Conservation (phyloP, 352 stramenopile species). For the Phytophthora uliginosa region DNA sequence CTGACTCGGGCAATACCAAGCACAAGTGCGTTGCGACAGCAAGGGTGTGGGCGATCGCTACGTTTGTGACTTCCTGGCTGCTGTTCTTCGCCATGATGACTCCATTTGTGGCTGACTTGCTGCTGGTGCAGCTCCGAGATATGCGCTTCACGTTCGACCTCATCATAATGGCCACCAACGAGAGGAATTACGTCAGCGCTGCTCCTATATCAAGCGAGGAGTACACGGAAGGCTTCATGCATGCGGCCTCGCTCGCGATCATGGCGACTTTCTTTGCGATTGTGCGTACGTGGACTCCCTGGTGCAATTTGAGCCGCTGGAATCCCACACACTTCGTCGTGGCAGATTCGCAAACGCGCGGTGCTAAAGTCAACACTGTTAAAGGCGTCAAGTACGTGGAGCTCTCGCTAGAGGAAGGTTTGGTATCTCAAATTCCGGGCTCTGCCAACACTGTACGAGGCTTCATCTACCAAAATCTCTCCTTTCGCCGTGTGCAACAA, state of each 20-base stretch:
- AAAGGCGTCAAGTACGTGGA: background rate
- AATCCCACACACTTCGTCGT: background rate
- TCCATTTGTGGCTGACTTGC: slow-evolving; percentile 37
- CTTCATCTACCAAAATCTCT: background rate
- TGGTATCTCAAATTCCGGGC: background rate
- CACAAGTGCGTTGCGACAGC: background rate
- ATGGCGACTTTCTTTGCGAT: background rate
- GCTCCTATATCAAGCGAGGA: background rate
- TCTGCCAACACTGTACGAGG: background rate
- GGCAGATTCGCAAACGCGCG: background rate
- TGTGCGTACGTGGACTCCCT: background rate
- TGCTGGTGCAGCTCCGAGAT: slow-evolving; percentile 37
- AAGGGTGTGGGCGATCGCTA: background rate
- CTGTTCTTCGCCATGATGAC: slow-evolving; percentile 9
- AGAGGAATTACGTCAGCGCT: background rate
- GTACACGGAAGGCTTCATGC: background rate
- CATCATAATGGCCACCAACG: slow-evolving; percentile 33
- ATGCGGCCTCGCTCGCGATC: background rate
- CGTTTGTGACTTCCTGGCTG: slow-evolving; percentile 1
- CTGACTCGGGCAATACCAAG: background rate
- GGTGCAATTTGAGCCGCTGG: background rate
- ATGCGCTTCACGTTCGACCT: slow-evolving; percentile 54
- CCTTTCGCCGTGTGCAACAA: background rate
- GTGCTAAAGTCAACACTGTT: background rate
- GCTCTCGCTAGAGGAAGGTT: background rate